phyloP scores from a whole-genome alignment of 208 protist species.

The Blastocrithidia nonstop region DNA sequence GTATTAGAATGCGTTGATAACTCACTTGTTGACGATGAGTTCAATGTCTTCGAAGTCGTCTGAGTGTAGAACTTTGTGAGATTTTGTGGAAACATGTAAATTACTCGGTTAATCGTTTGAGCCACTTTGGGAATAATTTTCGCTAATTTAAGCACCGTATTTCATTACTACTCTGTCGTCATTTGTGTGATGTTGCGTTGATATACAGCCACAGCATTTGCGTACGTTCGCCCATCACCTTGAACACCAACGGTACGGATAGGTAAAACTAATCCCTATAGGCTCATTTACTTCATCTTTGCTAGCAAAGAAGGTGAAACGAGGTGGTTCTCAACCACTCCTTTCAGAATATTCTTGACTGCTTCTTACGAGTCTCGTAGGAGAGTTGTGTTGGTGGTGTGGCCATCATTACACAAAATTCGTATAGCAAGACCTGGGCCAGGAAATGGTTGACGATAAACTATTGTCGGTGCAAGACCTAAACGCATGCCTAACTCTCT shows the following conservation, averaged over 20 bases:
- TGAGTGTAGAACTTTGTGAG: too few species aligned
- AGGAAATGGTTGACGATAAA: conserved; percentile 91
- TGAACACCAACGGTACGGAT: conserved; percentile 93
- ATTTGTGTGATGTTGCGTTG: conserved; percentile 14
- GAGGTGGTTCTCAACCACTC: background rate
- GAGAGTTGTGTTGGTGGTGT: conserved; percentile 28
- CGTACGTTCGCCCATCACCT: conserved; percentile 95
- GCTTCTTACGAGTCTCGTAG: too few species aligned
- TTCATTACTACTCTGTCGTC: conserved; percentile 56
- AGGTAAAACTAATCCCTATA: conserved; percentile 62
- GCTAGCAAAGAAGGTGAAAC: background rate
- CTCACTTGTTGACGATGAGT: too few species aligned
- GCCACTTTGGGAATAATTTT: conserved; percentile 81
- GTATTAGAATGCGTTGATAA: too few species aligned
- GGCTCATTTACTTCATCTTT: conserved; percentile 1
- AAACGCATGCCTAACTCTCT: conserved; percentile 87
- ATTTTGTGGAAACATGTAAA: conserved; percentile 86
- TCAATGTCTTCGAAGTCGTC: too few species aligned
- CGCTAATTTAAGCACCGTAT: conserved; percentile 49
- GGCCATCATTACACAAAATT: conserved; percentile 82
- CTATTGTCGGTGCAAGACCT: conserved; percentile 85
- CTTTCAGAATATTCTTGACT: background rate
- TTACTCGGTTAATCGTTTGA: conserved; percentile 88
- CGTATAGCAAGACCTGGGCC: conserved; percentile 97
- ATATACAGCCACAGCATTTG: conserved; percentile 80